phyloP scores from a whole-genome alignment of 1,284 basidiomycete genomes.

The Trametes sp. region DNA sequence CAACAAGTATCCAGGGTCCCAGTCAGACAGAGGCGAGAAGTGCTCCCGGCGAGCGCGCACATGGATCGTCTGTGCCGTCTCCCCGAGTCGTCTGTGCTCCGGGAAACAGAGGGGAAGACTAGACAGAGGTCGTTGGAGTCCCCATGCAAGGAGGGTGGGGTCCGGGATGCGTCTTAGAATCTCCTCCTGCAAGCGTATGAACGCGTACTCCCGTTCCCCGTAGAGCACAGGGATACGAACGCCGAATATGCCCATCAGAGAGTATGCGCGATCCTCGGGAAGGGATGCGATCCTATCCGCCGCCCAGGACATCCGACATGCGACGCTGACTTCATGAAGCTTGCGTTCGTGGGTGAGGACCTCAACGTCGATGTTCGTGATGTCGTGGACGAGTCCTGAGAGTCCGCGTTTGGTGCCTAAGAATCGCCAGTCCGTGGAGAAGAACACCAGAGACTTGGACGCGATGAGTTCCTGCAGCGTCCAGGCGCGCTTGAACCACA shows the following conservation, averaged over 20 bases:
- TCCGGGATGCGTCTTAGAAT: background rate
- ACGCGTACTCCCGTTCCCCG: background rate
- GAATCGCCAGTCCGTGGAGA: background rate
- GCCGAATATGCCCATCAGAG: constrained; percentile 1
- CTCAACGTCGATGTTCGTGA: background rate
- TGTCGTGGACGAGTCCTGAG: background rate
- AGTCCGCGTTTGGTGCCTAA: background rate
- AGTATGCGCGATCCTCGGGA: constrained; percentile 1
- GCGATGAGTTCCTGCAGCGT: constrained; percentile 11
- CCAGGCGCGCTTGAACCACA: constrained; percentile 2
- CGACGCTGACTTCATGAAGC: background rate
- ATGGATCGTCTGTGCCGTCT: background rate
- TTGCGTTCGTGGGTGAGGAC: background rate
- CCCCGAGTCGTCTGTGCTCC: background rate
- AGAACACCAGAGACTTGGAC: background rate
- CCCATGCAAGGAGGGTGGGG: background rate
- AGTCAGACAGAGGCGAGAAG: background rate
- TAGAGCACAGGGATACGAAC: background rate
- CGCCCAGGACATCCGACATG: constrained; percentile 8
- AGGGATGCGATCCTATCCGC: background rate
- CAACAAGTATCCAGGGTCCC: background rate
- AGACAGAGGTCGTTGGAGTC: background rate
- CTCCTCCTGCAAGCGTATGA: constrained; percentile 1
- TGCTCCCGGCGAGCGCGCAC: background rate
- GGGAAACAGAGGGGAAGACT: background rate